Percentiles rank a stretch among this genome's conserved stretches.
Evolutionary conservation across 306 rosid species (phyloP).

Genomic region (Vigna angularis): DNA sequence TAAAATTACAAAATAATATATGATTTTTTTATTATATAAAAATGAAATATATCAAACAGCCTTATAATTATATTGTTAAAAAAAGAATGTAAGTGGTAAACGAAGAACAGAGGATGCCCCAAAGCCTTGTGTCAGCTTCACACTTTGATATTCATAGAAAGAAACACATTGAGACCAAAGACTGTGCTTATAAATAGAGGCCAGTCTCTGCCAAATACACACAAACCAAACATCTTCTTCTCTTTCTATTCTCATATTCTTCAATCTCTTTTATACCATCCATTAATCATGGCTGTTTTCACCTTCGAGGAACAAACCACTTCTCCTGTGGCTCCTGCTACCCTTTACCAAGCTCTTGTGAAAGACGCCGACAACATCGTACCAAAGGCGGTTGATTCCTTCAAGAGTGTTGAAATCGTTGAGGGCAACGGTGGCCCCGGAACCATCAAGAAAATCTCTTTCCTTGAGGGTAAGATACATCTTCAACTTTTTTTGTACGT

Average conservation of each 20-base stretch:
- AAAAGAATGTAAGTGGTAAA: too few relatives aligned
- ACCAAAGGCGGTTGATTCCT: neutral
- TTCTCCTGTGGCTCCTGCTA: constrained; percentile 49
- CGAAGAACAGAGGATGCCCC: too few relatives aligned
- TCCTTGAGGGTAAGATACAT: neutral
- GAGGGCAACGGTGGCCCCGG: constrained; percentile 21
- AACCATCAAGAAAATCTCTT: neutral
- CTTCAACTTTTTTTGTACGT: too few relatives aligned
- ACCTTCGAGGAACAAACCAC: constrained; percentile 47
- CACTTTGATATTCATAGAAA: too few relatives aligned
- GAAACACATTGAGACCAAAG: too few relatives aligned
- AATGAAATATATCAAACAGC: too few relatives aligned
- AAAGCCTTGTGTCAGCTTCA: too few relatives aligned
- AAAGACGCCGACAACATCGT: neutral
- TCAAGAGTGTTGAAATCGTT: neutral
- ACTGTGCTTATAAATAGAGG: constrained; percentile 19
- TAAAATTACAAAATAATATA: too few relatives aligned
- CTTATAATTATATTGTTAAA: too few relatives aligned
- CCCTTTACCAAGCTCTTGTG: constrained; percentile 52
- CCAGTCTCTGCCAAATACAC: neutral
- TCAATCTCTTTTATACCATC: neutral
- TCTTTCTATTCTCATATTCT: neutral
- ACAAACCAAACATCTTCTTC: constrained; percentile 2
- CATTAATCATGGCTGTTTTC: constrained; percentile 59
- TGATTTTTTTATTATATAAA: too few relatives aligned